Conservation (phyloP, 1,284 basidiomycete genomes). For the Pyrrhoderma lamaoense region DNA sequence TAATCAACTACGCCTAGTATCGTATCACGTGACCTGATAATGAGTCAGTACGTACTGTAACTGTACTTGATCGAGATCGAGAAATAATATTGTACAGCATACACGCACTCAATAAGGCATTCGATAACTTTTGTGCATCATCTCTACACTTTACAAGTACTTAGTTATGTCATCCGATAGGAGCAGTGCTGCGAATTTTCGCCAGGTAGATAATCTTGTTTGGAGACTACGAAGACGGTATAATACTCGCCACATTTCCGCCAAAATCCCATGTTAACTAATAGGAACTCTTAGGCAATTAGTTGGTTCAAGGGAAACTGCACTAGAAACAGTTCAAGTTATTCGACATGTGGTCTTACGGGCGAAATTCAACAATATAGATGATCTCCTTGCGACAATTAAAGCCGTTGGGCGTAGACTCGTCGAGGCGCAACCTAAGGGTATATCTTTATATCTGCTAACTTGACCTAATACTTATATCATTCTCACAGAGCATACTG, state of each 20-base stretch:
- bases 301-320: slow-evolving; percentile 81
- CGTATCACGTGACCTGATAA: too few species aligned
- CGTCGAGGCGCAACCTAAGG: slow-evolving; percentile 89
- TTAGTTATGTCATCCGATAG: slow-evolving; percentile 5
- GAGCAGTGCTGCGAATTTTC: slow-evolving; percentile 33
- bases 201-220: slow-evolving; percentile 59
- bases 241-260: slow-evolving; percentile 24
- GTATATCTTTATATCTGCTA: slow-evolving; percentile 34
- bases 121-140: too few species aligned
- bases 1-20: too few species aligned
- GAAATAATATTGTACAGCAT: too few species aligned
- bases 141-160: too few species aligned
- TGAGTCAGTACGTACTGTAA: too few species aligned
- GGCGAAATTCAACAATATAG: slow-evolving; percentile 81
- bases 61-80: too few species aligned
- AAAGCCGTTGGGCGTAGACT: slow-evolving; percentile 74
- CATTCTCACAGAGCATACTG: slow-evolving; percentile 68
- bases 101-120: too few species aligned
- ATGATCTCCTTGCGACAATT: slow-evolving; percentile 79
- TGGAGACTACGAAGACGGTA: slow-evolving; percentile 62
- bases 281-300: slow-evolving; percentile 55
- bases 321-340: slow-evolving; percentile 83
- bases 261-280: slow-evolving; percentile 8
- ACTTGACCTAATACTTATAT: slow-evolving; percentile 1
- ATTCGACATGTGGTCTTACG: slow-evolving; percentile 85